Percentiles rank a stretch among this genome's conserved stretches.
These are phyloP conservation scores for Plectosphaerella cucumerina DNA, from an alignment of 2,329 filamentous ascomycete genomes.

Conservation along the genomic window DNA sequence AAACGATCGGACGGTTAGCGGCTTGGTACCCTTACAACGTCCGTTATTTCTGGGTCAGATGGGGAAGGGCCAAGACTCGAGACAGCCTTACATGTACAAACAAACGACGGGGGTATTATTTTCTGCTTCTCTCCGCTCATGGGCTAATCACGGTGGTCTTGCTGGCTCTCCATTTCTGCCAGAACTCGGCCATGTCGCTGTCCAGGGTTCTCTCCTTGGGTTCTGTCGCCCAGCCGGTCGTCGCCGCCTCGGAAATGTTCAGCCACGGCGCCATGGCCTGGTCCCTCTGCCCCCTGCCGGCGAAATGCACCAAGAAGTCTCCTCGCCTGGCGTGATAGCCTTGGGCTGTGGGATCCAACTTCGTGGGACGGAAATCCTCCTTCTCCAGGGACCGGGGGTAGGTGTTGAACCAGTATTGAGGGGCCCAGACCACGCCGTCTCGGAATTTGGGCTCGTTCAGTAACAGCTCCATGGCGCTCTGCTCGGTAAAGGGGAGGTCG, in stretches of 20 bases:
- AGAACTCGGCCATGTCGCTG: too few species aligned
- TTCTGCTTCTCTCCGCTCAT: too few species aligned
- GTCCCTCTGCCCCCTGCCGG: neutral
- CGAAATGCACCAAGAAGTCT: slow-evolving; percentile 15
- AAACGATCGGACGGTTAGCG: too few species aligned
- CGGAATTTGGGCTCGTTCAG: slow-evolving; percentile 8
- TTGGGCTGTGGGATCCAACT: neutral
- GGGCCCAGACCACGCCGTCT: slow-evolving; percentile 4
- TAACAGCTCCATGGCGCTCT: slow-evolving; percentile 15
- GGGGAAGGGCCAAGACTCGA: too few species aligned
- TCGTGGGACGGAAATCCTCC: neutral
- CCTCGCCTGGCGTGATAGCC: slow-evolving; percentile 6
- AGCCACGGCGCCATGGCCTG: neutral
- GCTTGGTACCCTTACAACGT: too few species aligned
- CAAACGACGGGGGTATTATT: too few species aligned
- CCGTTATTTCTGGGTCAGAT: too few species aligned
- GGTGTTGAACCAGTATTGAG: slow-evolving; percentile 15
- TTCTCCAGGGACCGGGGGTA: slow-evolving; percentile 7
- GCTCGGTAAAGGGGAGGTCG: slow-evolving; percentile 10
- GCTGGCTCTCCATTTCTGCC: too few species aligned
- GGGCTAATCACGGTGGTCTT: too few species aligned
- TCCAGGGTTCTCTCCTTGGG: too few species aligned
- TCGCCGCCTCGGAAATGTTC: neutral
- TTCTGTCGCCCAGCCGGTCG: neutral
- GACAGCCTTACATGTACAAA: too few species aligned